Base-by-base conservation (phyloP, 441 rosid genomes). In the Corymbia calophylla region DNA sequence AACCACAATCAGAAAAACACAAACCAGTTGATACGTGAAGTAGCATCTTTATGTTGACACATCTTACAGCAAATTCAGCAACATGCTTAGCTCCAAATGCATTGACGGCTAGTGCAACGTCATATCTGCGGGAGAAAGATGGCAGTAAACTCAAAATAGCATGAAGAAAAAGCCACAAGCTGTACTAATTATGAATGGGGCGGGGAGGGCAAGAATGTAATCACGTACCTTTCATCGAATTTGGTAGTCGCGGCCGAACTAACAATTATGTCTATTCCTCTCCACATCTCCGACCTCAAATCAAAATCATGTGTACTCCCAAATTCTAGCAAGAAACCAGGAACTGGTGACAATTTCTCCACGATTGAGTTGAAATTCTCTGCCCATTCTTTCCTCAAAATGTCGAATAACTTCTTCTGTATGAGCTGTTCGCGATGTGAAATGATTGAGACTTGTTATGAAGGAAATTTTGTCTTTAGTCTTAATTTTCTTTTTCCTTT, bases 11-110 rank as follows among this genome's bases (percentile, higher is more conserved):
- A 32, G 25, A 44, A 5, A 17, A 53, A 5, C 53, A 48, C 47
- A 31, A 7, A 88, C 90, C 90, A 3, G 90, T 88, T 16, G 90
- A 88, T n/a, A 84, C 48, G 73, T 88, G 90, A 47, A 88, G 80
- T 31, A 88, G 54, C n/a, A 88, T 35, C 56, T 48, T 32, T 60
- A 84, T 7, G 13, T 51, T 88, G 21, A 21, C 81, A 53, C 90
- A 88, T 56, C 54, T 88, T 23, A n/a, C 25, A 17, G 90, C 90
- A 35, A 88, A 88, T 47, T 49, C 73, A 31, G 68, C 66, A 44
- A 62, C 54, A 44, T 88, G 51, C 16, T 48, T 62, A 14, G 87
- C 90, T 15, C 90, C 90, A 18, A 88, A 56, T 13, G 90, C 49
- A 35, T 88, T 88, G 31, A 84, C n/a, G 53, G 47, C 58, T 31